Evolutionary conservation across 306 rosid species (phyloP).

Genomic region (Cucumis cinereus): DNA sequence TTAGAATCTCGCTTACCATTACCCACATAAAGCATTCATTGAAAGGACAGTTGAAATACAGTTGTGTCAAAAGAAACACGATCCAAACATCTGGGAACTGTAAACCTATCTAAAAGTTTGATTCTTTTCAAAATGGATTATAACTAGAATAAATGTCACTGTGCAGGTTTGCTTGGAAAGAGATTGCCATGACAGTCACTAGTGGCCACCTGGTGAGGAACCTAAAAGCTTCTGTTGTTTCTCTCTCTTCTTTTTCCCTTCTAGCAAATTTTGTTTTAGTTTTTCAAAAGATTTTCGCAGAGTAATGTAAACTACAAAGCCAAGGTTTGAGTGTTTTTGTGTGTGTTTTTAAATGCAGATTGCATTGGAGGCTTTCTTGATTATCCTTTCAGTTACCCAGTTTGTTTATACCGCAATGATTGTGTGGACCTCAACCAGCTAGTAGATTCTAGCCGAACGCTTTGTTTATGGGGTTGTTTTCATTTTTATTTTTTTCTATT

Average conservation of each 20-base stretch:
- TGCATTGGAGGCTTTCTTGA: constrained; percentile 83
- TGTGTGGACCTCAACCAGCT: constrained; percentile 27
- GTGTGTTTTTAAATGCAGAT: constrained; percentile 29
- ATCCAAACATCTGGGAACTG: not conserved
- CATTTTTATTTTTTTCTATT: not conserved
- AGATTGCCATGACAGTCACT: constrained; percentile 50
- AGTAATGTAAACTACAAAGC: not conserved
- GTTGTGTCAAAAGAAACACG: not conserved
- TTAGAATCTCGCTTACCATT: not conserved
- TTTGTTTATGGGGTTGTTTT: not conserved
- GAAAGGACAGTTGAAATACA: not conserved
- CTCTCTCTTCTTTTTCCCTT: not conserved
- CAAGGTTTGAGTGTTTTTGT: not conserved
- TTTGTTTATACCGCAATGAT: constrained; percentile 60
- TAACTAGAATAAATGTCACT: not conserved
- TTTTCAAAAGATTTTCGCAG: not conserved
- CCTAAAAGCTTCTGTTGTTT: not conserved
- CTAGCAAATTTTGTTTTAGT: not conserved
- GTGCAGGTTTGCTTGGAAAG: constrained; percentile 73
- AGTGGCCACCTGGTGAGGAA: constrained; percentile 70
- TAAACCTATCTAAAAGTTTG: not conserved
- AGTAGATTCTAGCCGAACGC: not conserved
- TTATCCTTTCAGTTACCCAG: constrained; percentile 79
- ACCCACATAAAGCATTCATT: not conserved
- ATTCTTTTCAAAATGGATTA: not conserved